Evolutionary conservation across 148 eudicot genomes (phyloP), one percentile per base, ranked within the genome.

Genomic region (Cornus controversa): DNA sequence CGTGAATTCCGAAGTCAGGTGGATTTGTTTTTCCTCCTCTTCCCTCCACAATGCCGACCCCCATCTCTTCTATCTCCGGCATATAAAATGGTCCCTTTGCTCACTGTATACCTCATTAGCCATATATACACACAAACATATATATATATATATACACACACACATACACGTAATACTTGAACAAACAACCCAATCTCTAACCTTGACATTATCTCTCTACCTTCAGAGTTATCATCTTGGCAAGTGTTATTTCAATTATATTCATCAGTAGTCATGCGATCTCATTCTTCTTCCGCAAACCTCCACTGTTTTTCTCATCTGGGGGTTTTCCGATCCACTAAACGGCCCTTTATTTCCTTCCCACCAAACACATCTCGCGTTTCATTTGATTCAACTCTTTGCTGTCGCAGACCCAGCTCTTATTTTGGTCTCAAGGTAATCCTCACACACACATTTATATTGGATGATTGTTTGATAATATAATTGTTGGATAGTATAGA

Each of bases 351-450:
- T 16, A 3, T n/a, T 36, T 58, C 67, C 20, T 8, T 13, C 9
- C 23, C 23, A 0, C 64, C 64, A 60, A 22, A 0, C 24, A 18
- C 64, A 6, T 18, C 27, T 66, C 57, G 57, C 76, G 6, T 71
- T 65, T 70, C 72, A 27, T 64, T 42, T 26, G 4, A 64, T 78
- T 31, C 74, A 15, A 24, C 75, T 1, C 25, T 70, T 78, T 14
- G 57, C 73, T 62, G 31, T 24, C 75, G 14, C 14, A n/a, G 67
- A 68, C 42, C 63, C 40, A 14, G 34, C 57, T 75, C 77, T 29
- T 58, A n/a, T 45, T 79, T 65, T 45, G 25, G 64, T 75, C 70
- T 67, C 54, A 76, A 83, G 77, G 79, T 83, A 54, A 16, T 50
- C 57, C 57, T 15, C 57, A 50, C 57, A 50, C 57, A 50, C 57